A percentile compares a stretch with the other conserved stretches of the same genome.
Conservation (phyloP, 2,329 filamentous ascomycete genomes). For the Colletotrichum caudatum region DNA sequence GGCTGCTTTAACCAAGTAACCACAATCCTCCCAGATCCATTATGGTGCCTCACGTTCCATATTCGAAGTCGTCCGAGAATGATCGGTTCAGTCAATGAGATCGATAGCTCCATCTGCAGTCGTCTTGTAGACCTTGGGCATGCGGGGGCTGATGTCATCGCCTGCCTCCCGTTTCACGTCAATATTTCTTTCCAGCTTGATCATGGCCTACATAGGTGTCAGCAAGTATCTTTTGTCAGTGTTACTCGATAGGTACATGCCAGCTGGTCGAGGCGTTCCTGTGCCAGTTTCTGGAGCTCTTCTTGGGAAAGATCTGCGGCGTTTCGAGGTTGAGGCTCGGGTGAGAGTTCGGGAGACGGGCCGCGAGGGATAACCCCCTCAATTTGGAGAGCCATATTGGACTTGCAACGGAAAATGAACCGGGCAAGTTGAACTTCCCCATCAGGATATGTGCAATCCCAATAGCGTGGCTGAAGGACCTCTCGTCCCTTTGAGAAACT, state of each 20-base stretch:
- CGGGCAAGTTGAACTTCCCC: background rate
- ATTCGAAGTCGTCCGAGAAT: background rate
- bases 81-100: background rate
- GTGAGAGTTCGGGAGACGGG: background rate
- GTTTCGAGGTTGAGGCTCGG: background rate
- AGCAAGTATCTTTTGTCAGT: background rate
- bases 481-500: background rate
- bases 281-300: background rate
- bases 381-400: background rate
- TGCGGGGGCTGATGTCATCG: background rate
- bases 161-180: slow-evolving; percentile 16
- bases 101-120: slow-evolving; percentile 8
- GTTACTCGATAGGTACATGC: background rate
- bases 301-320: background rate
- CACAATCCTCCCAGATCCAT: background rate
- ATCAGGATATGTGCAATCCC: background rate
- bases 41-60: background rate
- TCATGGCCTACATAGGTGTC: background rate
- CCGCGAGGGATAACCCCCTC: slow-evolving; percentile 10
- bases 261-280: slow-evolving; percentile 11
- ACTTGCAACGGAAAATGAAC: slow-evolving; percentile 17
- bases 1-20: background rate
- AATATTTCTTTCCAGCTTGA: background rate
- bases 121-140: slow-evolving; percentile 24
- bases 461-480: fast-evolving